Evolutionary conservation across 192 early-diverging fungal species (phyloP), one percentile per base, ranked within the genome.

Genomic region (Backusella macrospora): DNA sequence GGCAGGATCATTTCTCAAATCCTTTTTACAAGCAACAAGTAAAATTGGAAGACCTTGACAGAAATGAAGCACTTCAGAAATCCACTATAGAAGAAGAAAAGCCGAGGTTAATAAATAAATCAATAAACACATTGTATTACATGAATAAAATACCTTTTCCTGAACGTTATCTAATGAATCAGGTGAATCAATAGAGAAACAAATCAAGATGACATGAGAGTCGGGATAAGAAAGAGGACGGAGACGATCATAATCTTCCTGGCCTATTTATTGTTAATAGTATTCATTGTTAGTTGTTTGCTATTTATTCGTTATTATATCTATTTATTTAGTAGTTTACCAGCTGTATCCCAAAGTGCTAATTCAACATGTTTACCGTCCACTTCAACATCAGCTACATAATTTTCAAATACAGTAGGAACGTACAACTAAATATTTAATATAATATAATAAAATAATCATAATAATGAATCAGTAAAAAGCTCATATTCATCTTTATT

Each of bases 191-290:
- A 98, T 88, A 47, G 93, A 87, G 75, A 97, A 98, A 81, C 94
- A 95, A 74, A 99, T 94, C 62, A 99, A 81, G 65, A 99, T 92
- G 48, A 96, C 93, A 82, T 97, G 88, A 23, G 95, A 91, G 79
- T 94, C 95, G 6, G 95, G 92, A 79, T 98, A 98, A 21, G 93
- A 95, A 65, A 98, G 84, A 29, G 93, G 91, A 52, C 96, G 92
- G 74, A 98, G 83, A 71, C 95, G 92, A 84, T 98, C 96, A 78
- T 96, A 97, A 83, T 98, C 97, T 86, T 98, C 96, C 77, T 97
- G 96, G 34, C 89, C 96, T 86, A 82, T 34, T 65, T 65, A 7
- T 26, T 63, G 6, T 23, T 23, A 37, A 21, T 52, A 21, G 7
- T 18, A 65, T 65, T 34, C 29, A 34, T 34, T 34, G 29, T 34